Base-by-base conservation (phyloP, 257 asterid genomes). In the Knoxia roxburghii region DNA sequence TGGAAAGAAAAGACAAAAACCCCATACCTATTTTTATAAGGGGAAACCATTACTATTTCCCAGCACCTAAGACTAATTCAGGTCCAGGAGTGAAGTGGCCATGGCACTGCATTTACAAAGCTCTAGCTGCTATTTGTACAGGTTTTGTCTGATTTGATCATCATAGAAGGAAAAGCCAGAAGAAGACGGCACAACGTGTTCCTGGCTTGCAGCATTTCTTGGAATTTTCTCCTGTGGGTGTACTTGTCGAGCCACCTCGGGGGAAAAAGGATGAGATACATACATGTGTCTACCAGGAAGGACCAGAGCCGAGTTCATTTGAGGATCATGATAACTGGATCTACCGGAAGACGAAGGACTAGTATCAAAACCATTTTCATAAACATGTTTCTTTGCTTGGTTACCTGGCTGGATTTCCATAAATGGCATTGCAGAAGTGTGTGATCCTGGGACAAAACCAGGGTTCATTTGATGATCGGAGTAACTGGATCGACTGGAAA, bases 111-210 rank as follows among this genome's bases (percentile, higher is more conserved):
- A 20, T 41, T 60, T 14, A 51, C 43, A n/a, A 24, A 11, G 32
- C 13, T 13, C 56, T 48, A 48, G 8, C 53, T 7, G 26, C 83
- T 84, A 85, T 71, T 86, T 80, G 61, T 76, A 74, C 77, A 75
- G 65, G 70, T 72, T 72, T 64, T 79, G 84, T 69, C 83, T 76
- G n/a, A 66, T 50, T 10, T 51, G 78, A 72, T 82, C 78, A 41
- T 77, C 83, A 15, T 84, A 55, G 13, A 54, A 75, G 71, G 86
- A 61, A 67, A 81, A 70, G 32, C 73, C 78, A 72, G 78, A 72
- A n/a, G 68, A 54, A 8, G 87, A 82, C 64, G 88, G 86, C 64
- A 73, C 62, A 60, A 80, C 73, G 45, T 74, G 30, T 54, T 76
- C 91, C 37, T 81, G 72, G 41, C 72, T 69, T 7, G 76, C 67